Conservation (phyloP, 2,329 filamentous ascomycete species). For the Aspergillus sergii region DNA sequence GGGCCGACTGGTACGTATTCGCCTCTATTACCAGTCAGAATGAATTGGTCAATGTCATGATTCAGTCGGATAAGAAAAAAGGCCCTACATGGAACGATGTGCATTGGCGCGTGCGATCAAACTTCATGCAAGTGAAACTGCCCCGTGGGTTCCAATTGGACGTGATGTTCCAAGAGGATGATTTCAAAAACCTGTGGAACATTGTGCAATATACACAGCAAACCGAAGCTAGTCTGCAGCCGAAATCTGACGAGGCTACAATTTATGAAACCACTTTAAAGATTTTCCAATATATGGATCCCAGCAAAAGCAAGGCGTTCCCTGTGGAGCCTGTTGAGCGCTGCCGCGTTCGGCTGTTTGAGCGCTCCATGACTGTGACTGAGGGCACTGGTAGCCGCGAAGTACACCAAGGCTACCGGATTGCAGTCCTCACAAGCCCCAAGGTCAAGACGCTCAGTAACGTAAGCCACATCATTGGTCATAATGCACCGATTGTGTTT, state of each 20-base stretch:
- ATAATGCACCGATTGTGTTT: conserved; percentile 72
- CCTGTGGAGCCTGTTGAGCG: conserved; percentile 71
- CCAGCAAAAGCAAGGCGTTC: conserved; percentile 71
- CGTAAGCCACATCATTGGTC: conserved; percentile 69
- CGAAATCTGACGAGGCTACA: conserved; percentile 68
- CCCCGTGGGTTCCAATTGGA: conserved; percentile 75
- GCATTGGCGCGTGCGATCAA: conserved; percentile 71
- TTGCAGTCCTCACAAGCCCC: conserved; percentile 76
- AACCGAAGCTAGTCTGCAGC: conserved; percentile 70
- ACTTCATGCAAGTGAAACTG: conserved; percentile 68
- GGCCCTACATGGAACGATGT: conserved; percentile 82
- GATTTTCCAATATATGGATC: conserved; percentile 80
- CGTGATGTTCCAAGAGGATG: conserved; percentile 71
- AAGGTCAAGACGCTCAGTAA: conserved; percentile 76
- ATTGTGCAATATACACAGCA: conserved; percentile 84
- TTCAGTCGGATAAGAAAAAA: conserved; percentile 68
- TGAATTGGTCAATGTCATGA: conserved; percentile 71
- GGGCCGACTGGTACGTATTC: conserved; percentile 68
- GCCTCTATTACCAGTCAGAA: conserved; percentile 79
- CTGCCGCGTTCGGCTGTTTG: conserved; percentile 76
- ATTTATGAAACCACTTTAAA: conserved; percentile 70
- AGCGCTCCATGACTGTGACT: conserved; percentile 67
- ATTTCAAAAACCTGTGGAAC: conserved; percentile 77
- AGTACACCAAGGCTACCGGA: conserved; percentile 76
- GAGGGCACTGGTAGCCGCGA: conserved; percentile 72